Conservation (phyloP, 345 rosid species). For the Camelina sativa region DNA sequence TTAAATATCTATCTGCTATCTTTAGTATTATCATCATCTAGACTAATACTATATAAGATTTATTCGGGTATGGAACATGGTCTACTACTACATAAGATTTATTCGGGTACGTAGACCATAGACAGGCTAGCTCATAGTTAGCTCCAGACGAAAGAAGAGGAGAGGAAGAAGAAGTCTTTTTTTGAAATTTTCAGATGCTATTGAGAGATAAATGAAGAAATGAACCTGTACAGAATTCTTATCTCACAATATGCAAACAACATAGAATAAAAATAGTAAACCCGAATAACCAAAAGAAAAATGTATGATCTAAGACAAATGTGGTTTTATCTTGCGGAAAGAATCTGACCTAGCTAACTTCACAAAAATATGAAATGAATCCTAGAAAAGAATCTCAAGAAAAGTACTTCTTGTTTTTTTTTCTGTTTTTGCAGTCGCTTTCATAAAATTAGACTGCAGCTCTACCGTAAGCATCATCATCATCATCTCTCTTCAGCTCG, state of each 20-base stretch:
- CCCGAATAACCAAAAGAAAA: conserved; percentile 14
- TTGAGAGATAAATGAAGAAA: conserved; percentile 55
- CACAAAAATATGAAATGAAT: conserved; percentile 37
- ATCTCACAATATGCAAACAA: conserved; percentile 50
- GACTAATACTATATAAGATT: too few relatives aligned
- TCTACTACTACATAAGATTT: too few relatives aligned
- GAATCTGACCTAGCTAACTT: conserved; percentile 46
- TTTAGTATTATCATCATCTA: too few relatives aligned
- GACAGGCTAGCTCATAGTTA: too few relatives aligned
- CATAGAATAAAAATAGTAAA: neutral
- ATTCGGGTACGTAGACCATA: too few relatives aligned
- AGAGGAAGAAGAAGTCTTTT: too few relatives aligned
- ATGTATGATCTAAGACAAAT: conserved; percentile 23
- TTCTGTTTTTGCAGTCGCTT: neutral
- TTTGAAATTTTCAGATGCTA: too few relatives aligned
- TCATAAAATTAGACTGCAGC: conserved; percentile 50
- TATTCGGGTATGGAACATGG: too few relatives aligned
- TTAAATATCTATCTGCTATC: too few relatives aligned
- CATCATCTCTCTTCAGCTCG: conserved; percentile 41
- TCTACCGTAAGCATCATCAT: conserved; percentile 42
- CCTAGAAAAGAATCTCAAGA: conserved; percentile 60
- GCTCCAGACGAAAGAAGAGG: too few relatives aligned
- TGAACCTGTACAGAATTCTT: conserved; percentile 66
- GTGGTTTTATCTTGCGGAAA: conserved; percentile 27
- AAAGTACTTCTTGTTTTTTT: neutral